phyloP scores from a whole-genome alignment of 2,329 filamentous ascomycete species.

The Aspergillus ustus region DNA sequence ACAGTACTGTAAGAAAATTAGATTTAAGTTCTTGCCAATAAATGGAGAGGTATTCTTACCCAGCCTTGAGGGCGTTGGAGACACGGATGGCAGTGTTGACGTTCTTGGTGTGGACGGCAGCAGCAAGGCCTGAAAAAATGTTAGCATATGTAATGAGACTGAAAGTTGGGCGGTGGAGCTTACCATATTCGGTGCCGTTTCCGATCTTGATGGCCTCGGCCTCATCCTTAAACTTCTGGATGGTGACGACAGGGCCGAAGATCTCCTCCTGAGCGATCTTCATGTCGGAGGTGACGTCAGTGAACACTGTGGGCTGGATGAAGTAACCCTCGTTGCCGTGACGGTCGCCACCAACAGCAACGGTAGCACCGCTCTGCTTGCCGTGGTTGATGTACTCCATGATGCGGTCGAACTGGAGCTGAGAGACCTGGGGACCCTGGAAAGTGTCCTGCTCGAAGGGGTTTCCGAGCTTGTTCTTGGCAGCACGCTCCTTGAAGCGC shows the following conservation, averaged over 20 bases:
- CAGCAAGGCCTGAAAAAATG: slow-evolving; percentile 59
- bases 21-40: slow-evolving; percentile 7
- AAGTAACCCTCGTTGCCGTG: slow-evolving; percentile 81
- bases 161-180: neutral
- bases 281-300: slow-evolving; percentile 71
- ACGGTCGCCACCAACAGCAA: slow-evolving; percentile 70
- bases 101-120: slow-evolving; percentile 76
- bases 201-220: slow-evolving; percentile 70
- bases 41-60: slow-evolving; percentile 58
- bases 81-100: slow-evolving; percentile 80
- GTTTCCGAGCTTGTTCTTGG: slow-evolving; percentile 76
- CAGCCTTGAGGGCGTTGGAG: slow-evolving; percentile 70
- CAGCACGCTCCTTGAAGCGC: slow-evolving; percentile 76
- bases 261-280: slow-evolving; percentile 79
- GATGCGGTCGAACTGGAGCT: slow-evolving; percentile 84
- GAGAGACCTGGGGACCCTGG: slow-evolving; percentile 82
- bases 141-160: neutral
- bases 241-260: slow-evolving; percentile 77
- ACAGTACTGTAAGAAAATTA: slow-evolving; percentile 48
- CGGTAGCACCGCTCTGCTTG: slow-evolving; percentile 65
- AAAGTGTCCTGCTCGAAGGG: slow-evolving; percentile 78
- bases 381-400: slow-evolving; percentile 72
- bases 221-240: slow-evolving; percentile 75
- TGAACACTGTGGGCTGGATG: slow-evolving; percentile 83
- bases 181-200: slow-evolving; percentile 73